Conservation (phyloP, 768 basidiomycete species). For the Amanita rubescens region DNA sequence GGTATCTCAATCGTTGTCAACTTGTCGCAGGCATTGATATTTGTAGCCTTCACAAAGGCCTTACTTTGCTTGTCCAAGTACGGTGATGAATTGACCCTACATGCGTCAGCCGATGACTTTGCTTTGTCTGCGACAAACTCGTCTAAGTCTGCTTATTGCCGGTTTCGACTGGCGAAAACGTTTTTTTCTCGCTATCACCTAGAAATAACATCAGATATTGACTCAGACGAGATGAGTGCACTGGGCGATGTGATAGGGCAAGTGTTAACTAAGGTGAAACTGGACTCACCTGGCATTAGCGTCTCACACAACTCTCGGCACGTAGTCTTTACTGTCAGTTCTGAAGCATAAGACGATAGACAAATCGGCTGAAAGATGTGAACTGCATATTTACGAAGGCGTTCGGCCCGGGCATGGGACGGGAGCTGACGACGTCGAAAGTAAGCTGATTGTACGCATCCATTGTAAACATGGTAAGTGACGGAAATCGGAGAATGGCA, state of each 20-base stretch:
- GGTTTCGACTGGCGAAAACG: slow-evolving; percentile 58
- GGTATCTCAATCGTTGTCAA: slow-evolving; percentile 22
- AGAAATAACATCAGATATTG: slow-evolving; percentile 18
- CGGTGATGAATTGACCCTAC: slow-evolving; percentile 71
- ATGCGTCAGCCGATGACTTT: slow-evolving; percentile 52
- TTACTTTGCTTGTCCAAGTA: slow-evolving; percentile 74
- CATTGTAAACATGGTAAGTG: slow-evolving; percentile 76
- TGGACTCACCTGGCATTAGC: not conserved
- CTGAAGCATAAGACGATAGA: slow-evolving; percentile 69
- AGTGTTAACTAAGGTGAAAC: slow-evolving; percentile 55
- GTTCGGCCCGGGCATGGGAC: slow-evolving; percentile 24
- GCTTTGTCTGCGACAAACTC: slow-evolving; percentile 72
- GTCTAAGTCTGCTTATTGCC: slow-evolving; percentile 74
- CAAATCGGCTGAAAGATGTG: slow-evolving; percentile 71
- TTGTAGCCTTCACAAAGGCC: slow-evolving; percentile 65
- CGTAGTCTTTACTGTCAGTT: slow-evolving; percentile 62
- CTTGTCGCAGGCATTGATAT: slow-evolving; percentile 11
- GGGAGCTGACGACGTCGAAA: slow-evolving; percentile 56
- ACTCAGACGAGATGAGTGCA: slow-evolving; percentile 33
- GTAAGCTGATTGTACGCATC: slow-evolving; percentile 61
- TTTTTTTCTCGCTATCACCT: slow-evolving; percentile 62
- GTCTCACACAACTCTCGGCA: not conserved
- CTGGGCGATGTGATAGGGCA: slow-evolving; percentile 61
- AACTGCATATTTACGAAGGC: slow-evolving; percentile 60
- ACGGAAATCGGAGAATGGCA: not conserved